Base-by-base conservation (phyloP, 2,329 filamentous ascomycete species). In the Emmonsia crescens region DNA sequence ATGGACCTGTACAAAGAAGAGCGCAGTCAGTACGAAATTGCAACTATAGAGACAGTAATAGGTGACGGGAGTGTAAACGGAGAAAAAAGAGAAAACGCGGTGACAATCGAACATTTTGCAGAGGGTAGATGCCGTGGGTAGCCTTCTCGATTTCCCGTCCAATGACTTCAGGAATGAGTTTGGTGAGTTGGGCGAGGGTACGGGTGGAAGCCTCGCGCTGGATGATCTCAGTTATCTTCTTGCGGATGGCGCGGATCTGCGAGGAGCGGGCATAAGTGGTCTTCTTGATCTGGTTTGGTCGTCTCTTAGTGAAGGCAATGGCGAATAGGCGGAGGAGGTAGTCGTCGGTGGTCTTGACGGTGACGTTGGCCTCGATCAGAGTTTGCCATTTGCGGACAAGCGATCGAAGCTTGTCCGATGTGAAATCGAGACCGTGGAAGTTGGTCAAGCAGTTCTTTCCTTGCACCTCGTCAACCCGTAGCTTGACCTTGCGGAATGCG, bases 361-460 rank as follows among this genome's bases (percentile, higher is more conserved):
- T 96, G 76, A 97, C 87, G 80, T 99, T 99, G 84, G 94, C 94
- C 87, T 99, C 94, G 72, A 99, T 97, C 76, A 99, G 85, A 68
- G 92, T 88, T 83, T 99, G 94, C 94, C 94, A 99, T 85, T 99
- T 99, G 83, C 94, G 92, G 73, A 99, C 94, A 70, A 99, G 88
- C 68, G 94, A 97, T 77, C 94, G 90, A 74, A 99, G 89, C 87
- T 99, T 99, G 87, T 99, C 94, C 73, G 94, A 96, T 78, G 94
- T 99, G 89, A 99, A 97, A 83, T 99, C 94, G 78, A 99, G 87
- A 73, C 94, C 94, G 87, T 99, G 92, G 89, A 99, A 99, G 88
- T 96, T 96, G 85, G 94, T 97, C 80, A 99, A 83, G 84, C 94
- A 97, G 88, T 96, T 97, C 88, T 96, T 96, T 85, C 94, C 94